Evolutionary conservation across 179 eudicot species (phyloP).

Genomic region (Nepenthes alata): DNA sequence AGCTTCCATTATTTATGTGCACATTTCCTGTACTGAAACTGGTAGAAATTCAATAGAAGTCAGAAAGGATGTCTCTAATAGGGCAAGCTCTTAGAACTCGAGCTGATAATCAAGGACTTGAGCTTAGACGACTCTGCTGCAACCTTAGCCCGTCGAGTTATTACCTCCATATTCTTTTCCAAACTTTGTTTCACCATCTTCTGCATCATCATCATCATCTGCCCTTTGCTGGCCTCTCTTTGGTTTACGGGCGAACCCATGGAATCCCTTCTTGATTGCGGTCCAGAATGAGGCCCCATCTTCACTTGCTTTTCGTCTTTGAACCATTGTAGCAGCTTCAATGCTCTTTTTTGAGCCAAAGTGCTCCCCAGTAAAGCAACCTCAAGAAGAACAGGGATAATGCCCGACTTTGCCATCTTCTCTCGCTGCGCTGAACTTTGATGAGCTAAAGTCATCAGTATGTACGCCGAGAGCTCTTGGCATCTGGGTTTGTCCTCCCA

Average conservation of each 20-base stretch:
- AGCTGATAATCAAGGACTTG: slow-evolving; percentile 62
- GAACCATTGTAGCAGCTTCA: slow-evolving; percentile 74
- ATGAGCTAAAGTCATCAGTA: slow-evolving; percentile 76
- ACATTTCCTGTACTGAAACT: no score
- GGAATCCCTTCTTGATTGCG: slow-evolving; percentile 36
- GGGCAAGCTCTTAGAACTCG: slow-evolving; percentile 97
- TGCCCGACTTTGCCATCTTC: slow-evolving; percentile 55
- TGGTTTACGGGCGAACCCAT: slow-evolving; percentile 39
- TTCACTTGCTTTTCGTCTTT: slow-evolving; percentile 48
- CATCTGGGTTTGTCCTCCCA: slow-evolving; percentile 69
- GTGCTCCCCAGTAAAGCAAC: slow-evolving; percentile 73
- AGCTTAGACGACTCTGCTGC: slow-evolving; percentile 37
- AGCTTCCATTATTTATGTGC: no score
- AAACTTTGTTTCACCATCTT: slow-evolving; percentile 76
- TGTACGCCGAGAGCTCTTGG: slow-evolving; percentile 58
- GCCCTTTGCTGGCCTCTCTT: slow-evolving; percentile 42
- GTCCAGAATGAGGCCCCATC: slow-evolving; percentile 74
- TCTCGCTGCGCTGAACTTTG: slow-evolving; percentile 48
- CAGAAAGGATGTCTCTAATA: slow-evolving; percentile 16
- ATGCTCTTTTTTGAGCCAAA: slow-evolving; percentile 75
- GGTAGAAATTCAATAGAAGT: no score
- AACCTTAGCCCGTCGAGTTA: slow-evolving; percentile 57
- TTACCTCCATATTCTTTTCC: slow-evolving; percentile 69
- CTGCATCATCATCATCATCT: slow-evolving; percentile 64
- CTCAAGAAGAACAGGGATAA: slow-evolving; percentile 60